Evolutionary conservation across 2,329 filamentous ascomycete species (phyloP).

Genomic region (Xylariales sp.): DNA sequence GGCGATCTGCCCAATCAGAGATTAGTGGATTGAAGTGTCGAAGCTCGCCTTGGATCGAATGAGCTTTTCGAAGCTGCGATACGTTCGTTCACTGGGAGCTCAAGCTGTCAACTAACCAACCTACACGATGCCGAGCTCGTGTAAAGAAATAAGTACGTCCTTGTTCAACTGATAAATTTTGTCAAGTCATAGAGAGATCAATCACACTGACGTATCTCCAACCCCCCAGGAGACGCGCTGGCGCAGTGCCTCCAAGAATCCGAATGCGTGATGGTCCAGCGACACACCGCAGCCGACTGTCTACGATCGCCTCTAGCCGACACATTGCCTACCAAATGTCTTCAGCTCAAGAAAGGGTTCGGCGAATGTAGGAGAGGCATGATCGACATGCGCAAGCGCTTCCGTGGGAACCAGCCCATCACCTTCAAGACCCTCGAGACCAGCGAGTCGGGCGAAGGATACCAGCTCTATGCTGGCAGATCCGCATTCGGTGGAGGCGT

Average conservation of each 20-base stretch:
- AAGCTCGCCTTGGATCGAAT: not conserved
- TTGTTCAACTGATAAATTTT: no score
- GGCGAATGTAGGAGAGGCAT: conserved; percentile 93
- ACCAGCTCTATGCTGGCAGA: conserved; percentile 76
- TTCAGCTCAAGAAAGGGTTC: conserved; percentile 88
- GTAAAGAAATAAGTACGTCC: conserved; percentile 89
- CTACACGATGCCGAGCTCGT: conserved; percentile 81
- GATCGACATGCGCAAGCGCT: conserved; percentile 98
- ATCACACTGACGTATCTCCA: no score
- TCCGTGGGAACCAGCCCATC: conserved; percentile 88
- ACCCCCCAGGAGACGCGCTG: conserved; percentile 70
- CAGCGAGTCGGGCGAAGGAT: conserved; percentile 52
- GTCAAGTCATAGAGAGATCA: no score
- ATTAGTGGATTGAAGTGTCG: not conserved
- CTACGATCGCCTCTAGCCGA: conserved; percentile 77
- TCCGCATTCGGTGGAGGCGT: conserved; percentile 62
- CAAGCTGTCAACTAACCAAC: not conserved
- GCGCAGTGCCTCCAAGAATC: conserved; percentile 93
- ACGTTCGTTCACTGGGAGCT: not conserved
- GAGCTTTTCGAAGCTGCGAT: conserved; percentile 5
- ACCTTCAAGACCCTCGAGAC: conserved; percentile 58
- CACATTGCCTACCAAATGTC: conserved; percentile 79
- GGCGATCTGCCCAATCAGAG: conserved; percentile 1
- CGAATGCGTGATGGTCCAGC: conserved; percentile 92
- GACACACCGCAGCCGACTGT: conserved; percentile 82